phyloP scores from a whole-genome alignment of 441 rosid species.

The Populus hybrid region DNA sequence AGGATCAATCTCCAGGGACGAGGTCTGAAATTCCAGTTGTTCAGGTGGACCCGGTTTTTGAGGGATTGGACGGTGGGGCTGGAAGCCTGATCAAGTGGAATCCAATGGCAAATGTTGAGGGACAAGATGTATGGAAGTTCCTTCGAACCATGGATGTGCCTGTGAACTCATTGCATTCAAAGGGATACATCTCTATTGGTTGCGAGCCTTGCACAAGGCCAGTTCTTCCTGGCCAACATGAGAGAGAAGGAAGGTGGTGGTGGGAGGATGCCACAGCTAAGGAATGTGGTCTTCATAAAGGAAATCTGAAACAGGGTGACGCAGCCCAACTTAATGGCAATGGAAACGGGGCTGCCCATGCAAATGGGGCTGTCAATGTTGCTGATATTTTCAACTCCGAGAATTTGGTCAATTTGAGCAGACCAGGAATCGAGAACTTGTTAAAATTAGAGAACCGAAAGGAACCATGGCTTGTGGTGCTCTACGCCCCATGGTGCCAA shows the following conservation, averaged over 20 bases:
- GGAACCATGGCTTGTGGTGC: constrained; percentile 87
- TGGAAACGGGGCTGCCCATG: constrained; percentile 33
- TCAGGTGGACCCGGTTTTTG: constrained; percentile 88
- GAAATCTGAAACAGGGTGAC: constrained; percentile 61
- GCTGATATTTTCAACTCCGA: constrained; percentile 65
- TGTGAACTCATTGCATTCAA: constrained; percentile 66
- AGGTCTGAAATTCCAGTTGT: constrained; percentile 82
- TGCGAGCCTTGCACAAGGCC: constrained; percentile 97
- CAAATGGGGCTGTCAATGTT: constrained; percentile 29
- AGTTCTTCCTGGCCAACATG: constrained; percentile 90
- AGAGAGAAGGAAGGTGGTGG: constrained; percentile 99
- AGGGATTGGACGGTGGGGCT: constrained; percentile 75
- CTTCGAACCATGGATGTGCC: constrained; percentile 86
- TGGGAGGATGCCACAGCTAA: constrained; percentile 99
- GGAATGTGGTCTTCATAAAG: constrained; percentile 97
- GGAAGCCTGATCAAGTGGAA: constrained; percentile 97
- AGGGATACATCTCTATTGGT: constrained; percentile 83
- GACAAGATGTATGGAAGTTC: constrained; percentile 72
- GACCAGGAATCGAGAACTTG: constrained; percentile 80
- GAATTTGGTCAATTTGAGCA: constrained; percentile 59
- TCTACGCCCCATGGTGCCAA: constrained; percentile 95
- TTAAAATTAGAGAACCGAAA: constrained; percentile 58
- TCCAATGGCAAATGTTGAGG: constrained; percentile 77
- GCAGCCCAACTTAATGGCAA: constrained; percentile 29
- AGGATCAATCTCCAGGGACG: constrained; percentile 90